Evolutionary conservation across 139 green algal genomes (phyloP).

Genomic region (Volvox reticuliferus): DNA sequence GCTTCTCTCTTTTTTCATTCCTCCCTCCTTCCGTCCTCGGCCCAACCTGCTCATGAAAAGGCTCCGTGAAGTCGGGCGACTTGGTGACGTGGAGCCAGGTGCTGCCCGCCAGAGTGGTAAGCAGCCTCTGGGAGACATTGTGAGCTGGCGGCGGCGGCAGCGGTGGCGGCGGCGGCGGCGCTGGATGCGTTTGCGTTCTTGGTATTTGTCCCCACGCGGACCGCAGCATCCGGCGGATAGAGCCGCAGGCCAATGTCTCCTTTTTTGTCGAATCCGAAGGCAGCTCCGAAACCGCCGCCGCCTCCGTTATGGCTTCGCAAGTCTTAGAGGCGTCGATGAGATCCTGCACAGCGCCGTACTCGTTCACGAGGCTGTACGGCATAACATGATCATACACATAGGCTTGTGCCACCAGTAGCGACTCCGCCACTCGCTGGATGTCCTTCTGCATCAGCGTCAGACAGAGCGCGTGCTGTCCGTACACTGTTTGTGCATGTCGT

Average conservation of each 20-base stretch:
- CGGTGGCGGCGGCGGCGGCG: neutral
- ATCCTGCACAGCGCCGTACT: constrained; percentile 11
- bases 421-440: neutral
- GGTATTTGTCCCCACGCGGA: neutral
- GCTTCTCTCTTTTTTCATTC: neutral
- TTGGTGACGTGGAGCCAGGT: constrained; percentile 40
- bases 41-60: constrained; percentile 28
- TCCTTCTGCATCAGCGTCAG: neutral
- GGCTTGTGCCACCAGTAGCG: constrained; percentile 1
- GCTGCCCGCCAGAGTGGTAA: neutral
- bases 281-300: neutral
- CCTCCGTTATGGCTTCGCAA: neutral
- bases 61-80: neutral
- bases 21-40: neutral
- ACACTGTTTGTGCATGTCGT: constrained; percentile 26
- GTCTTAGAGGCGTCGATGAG: neutral
- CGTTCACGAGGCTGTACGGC: neutral
- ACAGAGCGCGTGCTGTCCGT: constrained; percentile 47
- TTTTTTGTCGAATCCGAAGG: neutral
- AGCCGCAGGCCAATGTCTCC: neutral
- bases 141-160: neutral
- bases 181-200: neutral
- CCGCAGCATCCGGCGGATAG: neutral
- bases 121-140: neutral
- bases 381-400: constrained; percentile 29